Percentiles rank a stretch among this genome's conserved stretches.
These are phyloP conservation scores for Rhodamnia argentea DNA, from an alignment of 345 rosid species.

Conservation along the genomic window DNA sequence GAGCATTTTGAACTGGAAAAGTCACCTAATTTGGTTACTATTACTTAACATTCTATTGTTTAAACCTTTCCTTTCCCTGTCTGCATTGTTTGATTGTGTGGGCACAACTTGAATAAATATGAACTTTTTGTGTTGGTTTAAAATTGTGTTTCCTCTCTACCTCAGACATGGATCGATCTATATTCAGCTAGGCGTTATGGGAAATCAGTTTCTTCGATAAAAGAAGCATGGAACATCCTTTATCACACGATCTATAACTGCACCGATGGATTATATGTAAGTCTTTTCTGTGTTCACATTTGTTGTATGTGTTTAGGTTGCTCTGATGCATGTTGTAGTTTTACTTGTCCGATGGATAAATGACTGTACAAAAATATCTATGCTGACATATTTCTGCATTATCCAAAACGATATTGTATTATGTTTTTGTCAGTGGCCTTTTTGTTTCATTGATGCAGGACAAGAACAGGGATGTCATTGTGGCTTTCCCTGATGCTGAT, in stretches of 20 bases:
- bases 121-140: background rate
- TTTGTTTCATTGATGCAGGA: slow-evolving; percentile 28
- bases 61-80: background rate
- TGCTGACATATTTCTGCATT: background rate
- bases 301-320: background rate
- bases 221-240: slow-evolving; percentile 48
- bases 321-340: background rate
- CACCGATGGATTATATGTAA: slow-evolving; percentile 59
- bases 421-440: background rate
- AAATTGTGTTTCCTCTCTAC: background rate
- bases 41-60: background rate
- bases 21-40: background rate
- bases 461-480: slow-evolving; percentile 71
- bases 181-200: slow-evolving; percentile 58
- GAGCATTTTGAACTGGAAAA: background rate
- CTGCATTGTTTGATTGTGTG: background rate
- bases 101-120: background rate
- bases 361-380: background rate
- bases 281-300: background rate
- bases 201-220: slow-evolving; percentile 21
- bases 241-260: slow-evolving; percentile 60
- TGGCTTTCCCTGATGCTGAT: slow-evolving; percentile 66
- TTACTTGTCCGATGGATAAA: background rate
- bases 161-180: slow-evolving; percentile 47
- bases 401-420: background rate